Evolutionary conservation across 306 rosid genomes (phyloP), one percentile per base, ranked within the genome.

Genomic region (Quercus ilex): DNA sequence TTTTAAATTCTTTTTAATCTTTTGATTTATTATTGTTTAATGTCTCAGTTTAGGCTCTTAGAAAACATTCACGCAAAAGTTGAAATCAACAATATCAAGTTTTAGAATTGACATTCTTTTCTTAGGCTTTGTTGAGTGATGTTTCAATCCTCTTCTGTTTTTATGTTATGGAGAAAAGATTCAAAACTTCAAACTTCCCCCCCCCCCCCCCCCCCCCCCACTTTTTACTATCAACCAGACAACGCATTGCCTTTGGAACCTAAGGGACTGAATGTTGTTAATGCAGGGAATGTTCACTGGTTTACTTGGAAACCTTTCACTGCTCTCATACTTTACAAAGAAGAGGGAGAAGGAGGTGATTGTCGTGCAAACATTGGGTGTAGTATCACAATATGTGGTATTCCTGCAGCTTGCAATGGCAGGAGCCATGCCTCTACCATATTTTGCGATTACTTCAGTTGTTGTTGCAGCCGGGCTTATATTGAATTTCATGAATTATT

Each of bases 301-400:
- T 79, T 87, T 92, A 89, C 91, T 92, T 74, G 97, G 97, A 60
- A 92, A 92, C 81, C 88, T 92, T 83, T 87, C 97, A 26, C 89
- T 92, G 14, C 94, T 92, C 69, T 92, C 97, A 17, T 92, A 92
- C 89, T 92, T 92, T 81, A 92, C 91, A 76, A 91, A 90, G 90
- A 93, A 93, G 89, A 93, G 84, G 85, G 97, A 93, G 81, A 90
- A 89, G 80, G 98, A 91, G 87, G 98, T 90, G 10, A 82, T 92
- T 80, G 82, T 91, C 14, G 95, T 92, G 78, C 97, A 92, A 86
- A 88, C 97, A 76, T 80, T 92, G 84, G 97, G 97, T 11, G 94
- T 70, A 31, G 69, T 89, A 71, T 80, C 97, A 4, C 81, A 88
- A 56, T 93, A 77, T 80, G 87, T 84, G 20, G 97, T 93, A 75